Evolutionary conservation across 208 protist genomes (phyloP).

Genomic region (Phytomonas sp.): DNA sequence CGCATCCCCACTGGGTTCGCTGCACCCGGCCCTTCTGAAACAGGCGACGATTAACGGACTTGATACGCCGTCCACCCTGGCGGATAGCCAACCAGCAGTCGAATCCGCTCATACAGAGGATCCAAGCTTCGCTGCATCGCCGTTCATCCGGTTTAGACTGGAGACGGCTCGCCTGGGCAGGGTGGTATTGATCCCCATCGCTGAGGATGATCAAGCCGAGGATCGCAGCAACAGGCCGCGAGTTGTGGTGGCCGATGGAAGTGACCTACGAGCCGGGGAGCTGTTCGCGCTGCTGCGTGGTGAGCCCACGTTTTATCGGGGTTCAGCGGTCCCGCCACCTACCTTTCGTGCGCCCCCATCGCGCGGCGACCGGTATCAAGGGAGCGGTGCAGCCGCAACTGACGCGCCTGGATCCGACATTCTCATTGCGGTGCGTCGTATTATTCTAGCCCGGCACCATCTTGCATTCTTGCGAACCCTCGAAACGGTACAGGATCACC

Average conservation of each 20-base stretch:
- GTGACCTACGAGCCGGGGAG: conserved; percentile 24
- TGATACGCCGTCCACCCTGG: background rate
- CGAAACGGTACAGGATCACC: conserved; percentile 60
- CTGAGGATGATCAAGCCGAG: background rate
- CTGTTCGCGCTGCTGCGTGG: conserved; percentile 44
- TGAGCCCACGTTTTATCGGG: conserved; percentile 10
- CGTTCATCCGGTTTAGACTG: background rate
- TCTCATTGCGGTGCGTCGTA: conserved; percentile 11
- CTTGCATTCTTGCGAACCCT: conserved; percentile 49
- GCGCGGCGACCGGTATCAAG: background rate
- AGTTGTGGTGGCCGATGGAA: conserved; percentile 37
- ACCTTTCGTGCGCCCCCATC: background rate
- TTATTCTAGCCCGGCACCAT: conserved; percentile 41
- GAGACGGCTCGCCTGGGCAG: background rate
- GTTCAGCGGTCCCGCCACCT: background rate
- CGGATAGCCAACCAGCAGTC: background rate
- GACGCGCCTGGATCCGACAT: conserved; percentile 4
- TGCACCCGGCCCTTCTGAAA: background rate
- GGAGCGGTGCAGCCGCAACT: background rate
- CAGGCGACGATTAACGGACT: background rate
- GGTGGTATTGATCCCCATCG: background rate
- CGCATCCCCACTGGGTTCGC: background rate
- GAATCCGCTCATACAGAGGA: background rate
- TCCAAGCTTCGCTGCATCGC: background rate
- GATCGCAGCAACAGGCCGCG: conserved; percentile 12